Evolutionary conservation across 1,284 basidiomycete genomes (phyloP), one percentile per base, ranked within the genome.

Genomic region (Papiliotrema nemorosa): DNA sequence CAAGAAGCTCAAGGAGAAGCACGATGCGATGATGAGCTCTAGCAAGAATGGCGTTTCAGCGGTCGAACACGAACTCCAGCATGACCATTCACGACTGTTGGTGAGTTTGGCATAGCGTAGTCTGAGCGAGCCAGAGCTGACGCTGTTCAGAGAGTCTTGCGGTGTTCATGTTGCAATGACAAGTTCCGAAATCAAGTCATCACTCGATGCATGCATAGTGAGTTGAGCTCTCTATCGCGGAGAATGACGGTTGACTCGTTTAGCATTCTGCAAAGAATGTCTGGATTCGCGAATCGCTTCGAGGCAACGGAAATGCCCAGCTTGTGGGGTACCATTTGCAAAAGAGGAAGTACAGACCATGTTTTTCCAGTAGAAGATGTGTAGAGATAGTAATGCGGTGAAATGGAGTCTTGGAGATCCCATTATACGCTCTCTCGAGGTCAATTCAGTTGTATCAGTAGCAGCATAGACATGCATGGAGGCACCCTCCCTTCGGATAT

Each of bases 281-380:
- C 82, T 98, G 41, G 92, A 97, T 60, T 80, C 85, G 24, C 84
- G 96, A 33, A 83, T 98, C 62, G 78, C 87, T 44, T 93, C 88
- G 25, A 83, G 94, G 55, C 93, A 97, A 72, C 85, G 94, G 42
- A 97, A 97, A 75, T 98, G 94, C 73, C 94, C 94, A 16, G 86
- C 87, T 20, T 97, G 94, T 71, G 87, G 87, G 57, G 67, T 88
- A 34, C 78, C 82, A 1, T 98, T 98, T 76, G 86, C 87, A 5
- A 83, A 85, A 63, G 86, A 85, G 55, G 93, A 98, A 60, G 88
- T 92, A 21, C 84, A 90, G 69, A 81, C 82, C 44, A 75, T 97
- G 47, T 97, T 84, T 73, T 88, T 89, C 74, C 88, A 92, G 75
- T 89, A 69, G 43, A 5, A 13, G 21, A 10, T 24, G 25, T 27